These are phyloP conservation scores for Lactifluus hygrophoroides DNA, from an alignment of 768 basidiomycete species.

Conservation along the genomic window DNA sequence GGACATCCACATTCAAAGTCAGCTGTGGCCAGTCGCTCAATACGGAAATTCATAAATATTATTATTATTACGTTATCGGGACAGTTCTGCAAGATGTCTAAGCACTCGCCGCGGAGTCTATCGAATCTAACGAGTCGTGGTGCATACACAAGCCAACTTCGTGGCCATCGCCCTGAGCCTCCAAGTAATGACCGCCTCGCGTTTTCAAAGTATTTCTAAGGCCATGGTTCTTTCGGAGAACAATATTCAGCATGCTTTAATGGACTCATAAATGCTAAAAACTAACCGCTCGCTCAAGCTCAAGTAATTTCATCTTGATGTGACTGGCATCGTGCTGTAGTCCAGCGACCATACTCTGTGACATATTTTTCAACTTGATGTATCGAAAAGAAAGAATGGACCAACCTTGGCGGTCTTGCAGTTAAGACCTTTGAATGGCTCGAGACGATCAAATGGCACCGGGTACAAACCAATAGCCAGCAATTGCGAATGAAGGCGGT, in stretches of 20 bases:
- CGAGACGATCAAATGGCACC: slow-evolving; percentile 46
- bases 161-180: neutral
- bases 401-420: slow-evolving; percentile 66
- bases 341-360: slow-evolving; percentile 64
- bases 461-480: slow-evolving; percentile 46
- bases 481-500: slow-evolving; percentile 54
- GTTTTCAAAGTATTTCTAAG: slow-evolving; percentile 14
- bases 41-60: neutral
- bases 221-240: slow-evolving; percentile 11
- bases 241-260: neutral
- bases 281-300: slow-evolving; percentile 61
- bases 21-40: slow-evolving; percentile 10
- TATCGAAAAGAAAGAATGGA: neutral
- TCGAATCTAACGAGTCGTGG: slow-evolving; percentile 2
- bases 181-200: neutral
- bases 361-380: neutral
- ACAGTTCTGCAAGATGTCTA: no score
- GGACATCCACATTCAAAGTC: slow-evolving; percentile 11
- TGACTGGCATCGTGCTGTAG: slow-evolving; percentile 58
- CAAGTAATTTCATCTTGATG: slow-evolving; percentile 53
- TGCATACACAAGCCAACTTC: slow-evolving; percentile 9
- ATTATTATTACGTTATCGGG: neutral
- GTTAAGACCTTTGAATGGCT: slow-evolving; percentile 62
- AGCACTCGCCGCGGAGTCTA: neutral
- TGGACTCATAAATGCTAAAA: neutral